A percentile compares a stretch with the other conserved stretches of the same genome.
Conservation (phyloP, 371 early-diverging fungal genomes). For the Synchytrium microbalum region DNA sequence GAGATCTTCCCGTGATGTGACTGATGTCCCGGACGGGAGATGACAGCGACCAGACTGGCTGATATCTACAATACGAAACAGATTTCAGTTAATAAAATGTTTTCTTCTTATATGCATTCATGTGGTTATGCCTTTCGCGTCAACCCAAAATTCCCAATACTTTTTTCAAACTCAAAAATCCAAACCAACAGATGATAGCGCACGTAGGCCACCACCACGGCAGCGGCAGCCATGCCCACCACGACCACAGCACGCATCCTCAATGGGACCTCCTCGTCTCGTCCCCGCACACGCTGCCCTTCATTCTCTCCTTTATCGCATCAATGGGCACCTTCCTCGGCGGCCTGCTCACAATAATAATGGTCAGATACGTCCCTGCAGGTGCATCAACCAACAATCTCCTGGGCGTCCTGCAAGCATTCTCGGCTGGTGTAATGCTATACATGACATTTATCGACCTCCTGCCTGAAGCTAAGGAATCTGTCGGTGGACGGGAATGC, state of each 20-base stretch:
- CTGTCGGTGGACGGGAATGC: slow-evolving; percentile 30
- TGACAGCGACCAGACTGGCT: no score
- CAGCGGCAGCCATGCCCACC: background rate
- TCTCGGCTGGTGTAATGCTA: slow-evolving; percentile 48
- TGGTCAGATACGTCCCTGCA: slow-evolving; percentile 19
- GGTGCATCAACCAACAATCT: slow-evolving; percentile 20
- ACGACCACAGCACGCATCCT: background rate
- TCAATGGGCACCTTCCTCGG: slow-evolving; percentile 40
- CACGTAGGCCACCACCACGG: background rate
- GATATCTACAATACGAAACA: no score
- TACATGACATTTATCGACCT: slow-evolving; percentile 48
- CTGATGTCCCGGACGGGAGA: no score
- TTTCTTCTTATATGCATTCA: no score
- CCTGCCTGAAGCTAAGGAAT: slow-evolving; percentile 36
- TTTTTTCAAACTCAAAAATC: no score
- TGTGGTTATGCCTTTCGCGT: no score
- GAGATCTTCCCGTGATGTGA: no score
- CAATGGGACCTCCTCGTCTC: background rate
- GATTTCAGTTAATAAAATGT: no score
- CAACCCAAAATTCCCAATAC: no score
- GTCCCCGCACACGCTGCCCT: slow-evolving; percentile 16
- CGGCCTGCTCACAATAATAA: slow-evolving; percentile 29
- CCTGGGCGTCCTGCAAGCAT: slow-evolving; percentile 36
- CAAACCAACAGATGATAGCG: background rate
- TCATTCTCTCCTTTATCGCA: slow-evolving; percentile 33